Base-by-base conservation (phyloP, 2,329 filamentous ascomycete species). In the Rutstroemia sp. region DNA sequence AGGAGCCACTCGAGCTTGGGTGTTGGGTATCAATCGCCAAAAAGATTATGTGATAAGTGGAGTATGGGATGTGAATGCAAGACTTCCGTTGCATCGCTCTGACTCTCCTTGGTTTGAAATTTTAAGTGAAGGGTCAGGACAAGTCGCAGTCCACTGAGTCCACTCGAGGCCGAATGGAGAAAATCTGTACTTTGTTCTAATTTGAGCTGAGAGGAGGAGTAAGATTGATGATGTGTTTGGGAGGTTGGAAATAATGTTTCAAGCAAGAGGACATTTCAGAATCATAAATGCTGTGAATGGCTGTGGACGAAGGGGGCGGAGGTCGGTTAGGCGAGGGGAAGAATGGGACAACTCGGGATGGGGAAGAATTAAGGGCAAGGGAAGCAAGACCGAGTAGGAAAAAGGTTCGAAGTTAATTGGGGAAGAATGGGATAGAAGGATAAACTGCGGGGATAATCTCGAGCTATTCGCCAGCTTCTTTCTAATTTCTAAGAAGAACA, bases 21-120 rank as follows among this genome's bases (percentile, higher is more conserved):
- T 46, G 41, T 54, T 54, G 52, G 52, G 52, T 54, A 54, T 54
- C 52, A 54, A 54, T 54, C 9, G 37, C 30, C 30, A 34, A 34
- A 25, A 39, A 54, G n/a, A n/a, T 42, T 54, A 39, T 49, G 52
- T 54, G 52, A 49, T 49, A 41, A 49, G 45, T 54, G 44, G 52
- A 54, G 39, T 42, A n/a, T 49, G 44, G 52, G 52, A 49, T 49
- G 25, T 34, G 52, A 54, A 54, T 42, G 39, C 23, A 23, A 23
- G 49, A 54, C 9, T 41, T 37, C 34, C 44, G 37, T 49, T 37
- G 46, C 45, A 49, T 34, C 37, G 44, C 27, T 49, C 38, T 49
- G 52, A 54, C 42, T 18, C 23, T 54, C n/a, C 39, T 23, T 19
- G 34, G 38, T 39, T 34, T 34, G 3, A 34, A 34, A 34, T 34